Conservation (phyloP, 2,329 filamentous ascomycete genomes). For the Exophiala xenobiotica region DNA sequence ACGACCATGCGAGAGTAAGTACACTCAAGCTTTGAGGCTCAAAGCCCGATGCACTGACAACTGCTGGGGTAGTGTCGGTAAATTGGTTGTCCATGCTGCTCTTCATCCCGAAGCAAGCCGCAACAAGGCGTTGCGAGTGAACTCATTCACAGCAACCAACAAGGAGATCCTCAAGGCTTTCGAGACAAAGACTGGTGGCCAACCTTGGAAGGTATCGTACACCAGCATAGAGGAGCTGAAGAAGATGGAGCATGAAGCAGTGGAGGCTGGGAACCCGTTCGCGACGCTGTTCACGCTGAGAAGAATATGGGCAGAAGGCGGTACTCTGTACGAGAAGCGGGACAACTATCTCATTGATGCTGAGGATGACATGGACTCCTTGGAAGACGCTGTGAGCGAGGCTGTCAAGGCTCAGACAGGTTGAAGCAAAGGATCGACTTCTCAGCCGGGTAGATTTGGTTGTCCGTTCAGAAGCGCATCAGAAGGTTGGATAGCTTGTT, state of each 20-base stretch:
- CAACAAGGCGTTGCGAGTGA: slow-evolving; percentile 62
- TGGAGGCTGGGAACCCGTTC: slow-evolving; percentile 51
- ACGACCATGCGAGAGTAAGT: slow-evolving; percentile 69
- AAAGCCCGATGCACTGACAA: too few relatives aligned
- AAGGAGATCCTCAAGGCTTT: slow-evolving; percentile 64
- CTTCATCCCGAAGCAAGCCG: slow-evolving; percentile 54
- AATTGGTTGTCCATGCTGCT: slow-evolving; percentile 63
- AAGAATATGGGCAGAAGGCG: slow-evolving; percentile 70
- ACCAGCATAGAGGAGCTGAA: slow-evolving; percentile 56
- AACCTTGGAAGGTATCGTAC: slow-evolving; percentile 53
- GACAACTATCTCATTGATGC: slow-evolving; percentile 62
- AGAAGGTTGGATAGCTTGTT: too few relatives aligned
- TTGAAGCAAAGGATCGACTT: neutral
- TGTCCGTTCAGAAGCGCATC: too few relatives aligned
- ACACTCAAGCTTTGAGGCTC: too few relatives aligned
- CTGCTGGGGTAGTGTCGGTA: slow-evolving; percentile 62
- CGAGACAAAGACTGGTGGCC: slow-evolving; percentile 61
- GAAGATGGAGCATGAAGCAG: slow-evolving; percentile 58
- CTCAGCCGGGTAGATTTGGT: too few relatives aligned
- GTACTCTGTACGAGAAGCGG: slow-evolving; percentile 66
- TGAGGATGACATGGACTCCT: slow-evolving; percentile 19
- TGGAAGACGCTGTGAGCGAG: slow-evolving; percentile 24
- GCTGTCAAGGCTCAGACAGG: slow-evolving; percentile 23
- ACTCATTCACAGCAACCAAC: slow-evolving; percentile 67
- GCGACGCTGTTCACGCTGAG: slow-evolving; percentile 61